Percentiles rank a stretch among this genome's conserved stretches.
Conservation (phyloP, 306 rosid species). For the Prunus armeniaca region DNA sequence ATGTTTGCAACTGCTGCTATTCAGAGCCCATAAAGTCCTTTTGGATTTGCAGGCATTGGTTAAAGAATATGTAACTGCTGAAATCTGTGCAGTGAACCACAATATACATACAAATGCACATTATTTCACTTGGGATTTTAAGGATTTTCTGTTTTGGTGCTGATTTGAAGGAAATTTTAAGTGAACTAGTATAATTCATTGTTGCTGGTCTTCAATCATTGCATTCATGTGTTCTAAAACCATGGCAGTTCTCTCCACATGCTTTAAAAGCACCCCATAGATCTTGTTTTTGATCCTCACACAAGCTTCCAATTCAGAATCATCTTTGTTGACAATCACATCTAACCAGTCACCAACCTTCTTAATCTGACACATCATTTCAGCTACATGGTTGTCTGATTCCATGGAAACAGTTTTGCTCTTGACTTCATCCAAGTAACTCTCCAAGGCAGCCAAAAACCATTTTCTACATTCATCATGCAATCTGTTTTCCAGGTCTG, state of each 20-base stretch:
- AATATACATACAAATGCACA: neutral
- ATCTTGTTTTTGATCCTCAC: constrained; percentile 38
- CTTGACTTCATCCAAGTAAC: constrained; percentile 29
- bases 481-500: constrained; percentile 15
- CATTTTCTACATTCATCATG: constrained; percentile 27
- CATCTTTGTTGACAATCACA: constrained; percentile 11
- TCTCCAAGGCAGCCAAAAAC: constrained; percentile 33
- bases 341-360: constrained; percentile 36
- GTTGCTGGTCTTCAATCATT: neutral
- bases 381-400: constrained; percentile 27
- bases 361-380: constrained; percentile 39
- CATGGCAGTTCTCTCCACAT: constrained; percentile 37
- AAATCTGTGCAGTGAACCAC: neutral
- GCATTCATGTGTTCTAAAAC: constrained; percentile 25
- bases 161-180: too few species aligned
- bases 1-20: neutral
- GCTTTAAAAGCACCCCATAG: constrained; percentile 32
- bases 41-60: neutral
- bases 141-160: neutral
- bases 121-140: neutral
- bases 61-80: neutral
- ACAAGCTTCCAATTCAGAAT: constrained; percentile 27
- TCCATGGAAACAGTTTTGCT: constrained; percentile 18
- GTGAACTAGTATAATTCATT: neutral
- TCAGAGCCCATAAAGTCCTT: neutral